Percentiles rank a stretch among this genome's conserved stretches.
Evolutionary conservation across 73 alveolate genomes (phyloP).

Genomic region (Tetrahymena malaccensis): DNA sequence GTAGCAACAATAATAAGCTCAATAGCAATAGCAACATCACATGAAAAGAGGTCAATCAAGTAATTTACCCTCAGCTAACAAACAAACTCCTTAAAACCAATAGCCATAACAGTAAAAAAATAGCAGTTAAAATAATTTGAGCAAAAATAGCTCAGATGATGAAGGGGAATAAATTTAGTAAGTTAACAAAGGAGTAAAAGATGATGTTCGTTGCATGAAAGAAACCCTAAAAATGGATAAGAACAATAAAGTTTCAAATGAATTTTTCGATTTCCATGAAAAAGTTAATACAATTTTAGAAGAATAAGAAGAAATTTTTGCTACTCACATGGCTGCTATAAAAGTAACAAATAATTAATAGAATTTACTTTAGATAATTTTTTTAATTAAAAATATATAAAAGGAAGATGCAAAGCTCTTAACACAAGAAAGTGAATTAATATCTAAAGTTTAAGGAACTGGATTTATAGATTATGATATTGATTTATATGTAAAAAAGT

Average conservation of each 20-base stretch:
- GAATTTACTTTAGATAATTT: no score
- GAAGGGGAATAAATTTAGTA: slow-evolving; percentile 34
- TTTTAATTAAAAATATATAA: neutral
- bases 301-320: slow-evolving; percentile 84
- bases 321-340: slow-evolving; percentile 79
- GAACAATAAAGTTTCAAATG: slow-evolving; percentile 43
- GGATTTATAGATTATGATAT: slow-evolving; percentile 77
- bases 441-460: slow-evolving; percentile 69
- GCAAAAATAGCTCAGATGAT: slow-evolving; percentile 35
- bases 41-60: slow-evolving; percentile 45
- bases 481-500: slow-evolving; percentile 77
- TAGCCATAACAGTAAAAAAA: slow-evolving; percentile 42
- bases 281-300: slow-evolving; percentile 78
- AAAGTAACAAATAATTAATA: slow-evolving; percentile 29
- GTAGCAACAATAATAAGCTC: slow-evolving; percentile 8
- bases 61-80: slow-evolving; percentile 30
- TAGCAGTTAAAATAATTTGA: slow-evolving; percentile 46
- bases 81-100: slow-evolving; percentile 19
- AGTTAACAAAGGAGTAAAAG: slow-evolving; percentile 56
- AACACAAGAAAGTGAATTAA: slow-evolving; percentile 90
- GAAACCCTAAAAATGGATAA: slow-evolving; percentile 55
- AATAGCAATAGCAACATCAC: slow-evolving; percentile 22
- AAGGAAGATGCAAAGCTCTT: slow-evolving; percentile 87
- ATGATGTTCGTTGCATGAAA: slow-evolving; percentile 59
- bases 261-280: slow-evolving; percentile 76